phyloP scores from a whole-genome alignment of 805 yeast genomes.

The Ogataea degrootiae region DNA sequence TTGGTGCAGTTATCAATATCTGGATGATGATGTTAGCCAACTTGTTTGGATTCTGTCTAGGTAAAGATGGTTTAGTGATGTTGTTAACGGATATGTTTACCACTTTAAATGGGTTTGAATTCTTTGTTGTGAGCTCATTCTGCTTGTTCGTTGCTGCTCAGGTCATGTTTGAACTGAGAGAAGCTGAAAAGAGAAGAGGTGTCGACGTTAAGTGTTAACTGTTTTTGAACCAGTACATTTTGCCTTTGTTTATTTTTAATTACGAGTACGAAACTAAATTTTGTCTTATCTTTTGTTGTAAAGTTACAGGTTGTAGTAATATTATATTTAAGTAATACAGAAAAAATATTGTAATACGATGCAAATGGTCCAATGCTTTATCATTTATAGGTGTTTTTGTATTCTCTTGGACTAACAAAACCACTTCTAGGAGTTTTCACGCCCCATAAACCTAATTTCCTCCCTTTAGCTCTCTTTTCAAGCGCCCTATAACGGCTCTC shows the following conservation, averaged over 20 bases:
- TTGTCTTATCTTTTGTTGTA: no score
- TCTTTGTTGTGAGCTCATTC: conserved; percentile 54
- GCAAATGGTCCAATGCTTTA: neutral
- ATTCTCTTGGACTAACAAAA: conserved; percentile 71
- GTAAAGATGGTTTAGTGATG: conserved; percentile 73
- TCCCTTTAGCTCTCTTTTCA: conserved; percentile 55
- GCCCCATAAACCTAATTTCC: conserved; percentile 67
- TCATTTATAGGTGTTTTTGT: conserved; percentile 44
- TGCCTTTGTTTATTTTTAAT: neutral
- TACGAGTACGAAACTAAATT: neutral
- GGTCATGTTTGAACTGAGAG: conserved; percentile 91
- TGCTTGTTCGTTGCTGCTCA: conserved; percentile 82
- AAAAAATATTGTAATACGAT: neutral
- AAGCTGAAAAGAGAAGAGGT: conserved; percentile 78
- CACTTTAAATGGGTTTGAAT: conserved; percentile 63
- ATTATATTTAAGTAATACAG: neutral
- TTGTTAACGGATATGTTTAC: conserved; percentile 67
- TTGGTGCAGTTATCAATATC: conserved; percentile 84
- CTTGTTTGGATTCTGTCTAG: conserved; percentile 90
- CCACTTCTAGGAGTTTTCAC: conserved; percentile 34
- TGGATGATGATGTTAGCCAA: conserved; percentile 99
- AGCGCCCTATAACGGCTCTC: conserved; percentile 54
- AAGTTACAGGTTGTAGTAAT: no score
- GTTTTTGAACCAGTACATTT: neutral
- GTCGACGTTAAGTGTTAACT: conserved; percentile 69